phyloP scores from a whole-genome alignment of 371 early-diverging fungal genomes.

The Edhazardia aedis region DNA sequence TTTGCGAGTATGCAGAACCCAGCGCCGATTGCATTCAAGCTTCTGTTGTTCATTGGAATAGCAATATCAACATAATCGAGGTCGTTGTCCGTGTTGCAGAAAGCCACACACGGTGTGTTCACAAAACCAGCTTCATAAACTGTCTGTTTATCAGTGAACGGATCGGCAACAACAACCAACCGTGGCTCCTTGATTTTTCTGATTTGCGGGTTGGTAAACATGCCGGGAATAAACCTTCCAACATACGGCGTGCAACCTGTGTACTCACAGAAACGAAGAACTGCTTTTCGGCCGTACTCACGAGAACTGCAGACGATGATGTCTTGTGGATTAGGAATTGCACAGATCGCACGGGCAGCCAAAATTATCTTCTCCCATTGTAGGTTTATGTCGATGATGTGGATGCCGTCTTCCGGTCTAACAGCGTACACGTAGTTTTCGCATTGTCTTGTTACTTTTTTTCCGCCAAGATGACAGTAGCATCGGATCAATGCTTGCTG shows the following conservation, averaged over 20 bases:
- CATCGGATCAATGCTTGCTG: neutral
- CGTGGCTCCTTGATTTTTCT: conserved; percentile 89
- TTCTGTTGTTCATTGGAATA: conserved; percentile 96
- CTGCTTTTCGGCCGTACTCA: conserved; percentile 88
- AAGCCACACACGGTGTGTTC: conserved; percentile 92
- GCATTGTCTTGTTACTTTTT: neutral
- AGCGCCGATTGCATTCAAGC: conserved; percentile 83
- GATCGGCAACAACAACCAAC: conserved; percentile 83
- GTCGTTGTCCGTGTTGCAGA: conserved; percentile 82
- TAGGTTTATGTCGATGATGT: conserved; percentile 86
- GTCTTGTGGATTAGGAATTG: conserved; percentile 75
- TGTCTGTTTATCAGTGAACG: conserved; percentile 86
- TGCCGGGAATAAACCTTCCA: conserved; percentile 97
- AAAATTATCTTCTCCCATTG: conserved; percentile 95
- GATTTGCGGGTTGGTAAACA: conserved; percentile 96
- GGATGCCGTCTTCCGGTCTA: conserved; percentile 48
- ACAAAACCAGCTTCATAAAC: conserved; percentile 88
- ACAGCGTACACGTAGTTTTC: neutral
- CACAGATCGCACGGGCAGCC: conserved; percentile 84
- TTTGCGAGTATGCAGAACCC: conserved; percentile 82
- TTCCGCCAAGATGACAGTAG: neutral
- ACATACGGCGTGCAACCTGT: conserved; percentile 84
- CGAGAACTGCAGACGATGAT: conserved; percentile 78
- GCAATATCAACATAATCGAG: conserved; percentile 79
- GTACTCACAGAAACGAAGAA: conserved; percentile 81